Conservation (phyloP, 2,329 filamentous ascomycete species). For the Paecilomyces dactylethromorphus region DNA sequence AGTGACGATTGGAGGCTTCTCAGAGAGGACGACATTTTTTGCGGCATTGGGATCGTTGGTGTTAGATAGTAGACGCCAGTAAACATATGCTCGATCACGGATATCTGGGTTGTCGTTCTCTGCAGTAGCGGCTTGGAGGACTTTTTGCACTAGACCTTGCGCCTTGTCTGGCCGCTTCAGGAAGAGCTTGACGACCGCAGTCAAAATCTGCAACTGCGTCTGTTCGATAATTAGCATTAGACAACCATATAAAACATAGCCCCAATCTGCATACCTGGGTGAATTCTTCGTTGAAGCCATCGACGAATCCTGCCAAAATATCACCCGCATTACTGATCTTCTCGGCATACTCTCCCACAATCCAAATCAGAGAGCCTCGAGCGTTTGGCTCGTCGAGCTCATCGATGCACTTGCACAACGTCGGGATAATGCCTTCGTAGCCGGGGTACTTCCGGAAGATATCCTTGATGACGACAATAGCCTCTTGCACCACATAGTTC, state of each 20-base stretch:
- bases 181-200: constrained; percentile 94
- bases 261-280: constrained; percentile 60
- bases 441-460: constrained; percentile 96
- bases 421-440: constrained; percentile 96
- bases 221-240: constrained; percentile 36
- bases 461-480: constrained; percentile 97
- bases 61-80: constrained; percentile 86
- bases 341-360: constrained; percentile 97
- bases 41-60: constrained; percentile 78
- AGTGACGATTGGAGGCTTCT: constrained; percentile 88
- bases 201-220: constrained; percentile 97
- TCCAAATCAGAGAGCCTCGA: constrained; percentile 90
- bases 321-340: constrained; percentile 99
- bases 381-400: constrained; percentile 93
- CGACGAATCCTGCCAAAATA: constrained; percentile 84
- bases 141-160: constrained; percentile 86
- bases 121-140: constrained; percentile 83
- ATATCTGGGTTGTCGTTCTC: constrained; percentile 98
- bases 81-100: constrained; percentile 92
- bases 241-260: not conserved
- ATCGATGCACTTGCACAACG: constrained; percentile 92
- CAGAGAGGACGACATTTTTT: constrained; percentile 87
- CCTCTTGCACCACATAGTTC: constrained; percentile 98
- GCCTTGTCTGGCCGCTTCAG: constrained; percentile 91
- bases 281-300: constrained; percentile 92